Base-by-base conservation (phyloP, 805 yeast species). In the Candida awuae region DNA sequence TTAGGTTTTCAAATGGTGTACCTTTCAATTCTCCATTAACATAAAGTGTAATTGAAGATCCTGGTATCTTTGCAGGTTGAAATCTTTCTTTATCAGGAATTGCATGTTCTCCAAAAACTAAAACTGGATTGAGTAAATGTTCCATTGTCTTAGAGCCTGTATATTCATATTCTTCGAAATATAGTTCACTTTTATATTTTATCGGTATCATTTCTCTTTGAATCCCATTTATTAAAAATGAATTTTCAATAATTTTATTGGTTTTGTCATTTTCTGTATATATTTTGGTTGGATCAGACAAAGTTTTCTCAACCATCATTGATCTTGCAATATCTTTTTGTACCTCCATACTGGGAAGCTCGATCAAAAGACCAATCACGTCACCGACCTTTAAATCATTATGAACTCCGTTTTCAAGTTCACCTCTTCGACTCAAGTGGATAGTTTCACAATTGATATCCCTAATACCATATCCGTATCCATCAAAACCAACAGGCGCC, bases 401-500 rank as follows among this genome's bases (percentile, higher is more conserved):
- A 19, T 29, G 67, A 2, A 4, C 12, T 6, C 22, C 19, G 13
- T 19, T 21, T 3, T 16, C 16, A 46, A 75, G 73, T 25, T 70
- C 68, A 19, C 59, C 54, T 0, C 86, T 85, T 35, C 88, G 70
- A 42, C 90, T 79, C 32, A 81, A 61, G 47, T 92, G 94, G 18
- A 92, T 68, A 21, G 73, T 74, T 48, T 84, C 83, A 2, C 94
- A 88, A 6, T 71, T 68, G 27, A 71, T 70, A 60, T 90, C 97
- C 43, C 97, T 68, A 3, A 92, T 53, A 2, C 95, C 97, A 58
- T 92, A 90, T 0, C 96, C 90, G 61, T 87, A 92, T 0, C 87
- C 90, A 59, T 92, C 97, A 52, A 75, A 85, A 3, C 99, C 99
- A 6, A 88, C 92, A 0, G 99, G 97, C 0, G 94, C 95, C 49